Evolutionary conservation across 202 grass and related monocot species (phyloP).

Genomic region (Brachypodium distachyon): DNA sequence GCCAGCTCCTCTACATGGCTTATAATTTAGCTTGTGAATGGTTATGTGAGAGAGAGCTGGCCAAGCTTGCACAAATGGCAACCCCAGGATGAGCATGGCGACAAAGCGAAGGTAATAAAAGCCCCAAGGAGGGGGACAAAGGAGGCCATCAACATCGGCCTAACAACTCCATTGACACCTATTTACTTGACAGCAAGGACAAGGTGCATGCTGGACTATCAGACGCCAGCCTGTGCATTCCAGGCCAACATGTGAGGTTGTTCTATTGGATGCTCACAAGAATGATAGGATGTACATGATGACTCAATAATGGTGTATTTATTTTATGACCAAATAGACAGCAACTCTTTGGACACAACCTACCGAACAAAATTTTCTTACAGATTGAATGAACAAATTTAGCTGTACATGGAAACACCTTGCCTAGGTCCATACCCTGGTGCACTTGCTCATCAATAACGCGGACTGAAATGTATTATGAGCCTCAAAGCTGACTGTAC

Average conservation of each 20-base stretch:
- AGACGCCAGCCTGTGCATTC: conserved; percentile 27
- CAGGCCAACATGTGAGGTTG: conserved; percentile 40
- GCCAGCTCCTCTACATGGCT: not conserved
- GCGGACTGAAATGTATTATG: not conserved
- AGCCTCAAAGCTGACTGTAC: conserved; percentile 7
- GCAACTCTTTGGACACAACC: not conserved
- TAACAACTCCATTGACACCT: conserved; percentile 30
- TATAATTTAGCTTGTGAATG: not conserved
- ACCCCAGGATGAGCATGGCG: conserved; percentile 3
- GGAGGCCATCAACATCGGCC: conserved; percentile 2
- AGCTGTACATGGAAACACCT: conserved; percentile 74
- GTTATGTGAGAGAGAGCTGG: not conserved
- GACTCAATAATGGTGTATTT: conserved; percentile 19
- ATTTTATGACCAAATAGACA: conserved; percentile 36
- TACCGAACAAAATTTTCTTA: conserved; percentile 77
- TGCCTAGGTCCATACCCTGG: not conserved
- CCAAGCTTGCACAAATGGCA: conserved; percentile 35
- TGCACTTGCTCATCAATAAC: conserved; percentile 10
- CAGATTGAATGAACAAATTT: conserved; percentile 92
- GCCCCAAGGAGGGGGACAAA: conserved; percentile 1
- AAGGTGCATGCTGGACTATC: conserved; percentile 11
- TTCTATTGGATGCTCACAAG: conserved; percentile 28
- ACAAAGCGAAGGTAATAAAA: conserved; percentile 33
- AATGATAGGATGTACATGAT: conserved; percentile 22
- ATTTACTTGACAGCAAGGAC: conserved; percentile 32